Evolutionary conservation across 2,329 filamentous ascomycete genomes (phyloP).

Genomic region (Alternaria dauci): DNA sequence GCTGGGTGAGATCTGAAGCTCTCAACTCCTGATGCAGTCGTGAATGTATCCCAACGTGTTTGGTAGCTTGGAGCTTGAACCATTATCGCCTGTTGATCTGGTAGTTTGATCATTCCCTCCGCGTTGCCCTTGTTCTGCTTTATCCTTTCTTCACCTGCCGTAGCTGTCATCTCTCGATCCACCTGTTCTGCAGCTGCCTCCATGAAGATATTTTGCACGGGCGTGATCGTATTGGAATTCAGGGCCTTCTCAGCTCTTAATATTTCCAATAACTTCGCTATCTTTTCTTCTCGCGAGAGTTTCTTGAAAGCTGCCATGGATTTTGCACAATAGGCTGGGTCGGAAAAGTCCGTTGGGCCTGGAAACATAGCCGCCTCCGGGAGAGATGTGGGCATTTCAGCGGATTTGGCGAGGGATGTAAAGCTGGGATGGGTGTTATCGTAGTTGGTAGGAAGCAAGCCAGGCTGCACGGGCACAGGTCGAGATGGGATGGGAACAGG

Average conservation of each 20-base stretch:
- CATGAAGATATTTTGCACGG: not conserved
- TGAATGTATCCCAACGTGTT: not conserved
- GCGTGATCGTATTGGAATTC: not conserved
- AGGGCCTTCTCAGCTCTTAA: not conserved
- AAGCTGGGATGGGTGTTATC: not conserved
- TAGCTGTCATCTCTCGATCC: not conserved
- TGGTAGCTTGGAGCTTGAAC: not conserved
- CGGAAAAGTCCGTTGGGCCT: not conserved
- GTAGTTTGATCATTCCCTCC: not conserved
- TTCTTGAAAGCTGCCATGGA: not conserved
- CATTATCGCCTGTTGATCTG: not conserved
- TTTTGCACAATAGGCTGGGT: not conserved
- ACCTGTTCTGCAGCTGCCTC: not conserved
- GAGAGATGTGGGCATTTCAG: not conserved
- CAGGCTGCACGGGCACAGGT: not conserved
- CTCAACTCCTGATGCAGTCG: not conserved
- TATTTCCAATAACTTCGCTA: not conserved
- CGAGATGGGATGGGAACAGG: not conserved
- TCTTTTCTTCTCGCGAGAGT: not conserved
- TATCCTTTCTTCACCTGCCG: not conserved
- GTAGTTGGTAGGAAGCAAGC: not conserved
- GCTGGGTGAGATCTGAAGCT: slow-evolving; percentile 1
- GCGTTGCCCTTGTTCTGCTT: not conserved
- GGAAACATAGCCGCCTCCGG: not conserved
- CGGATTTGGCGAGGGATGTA: not conserved